Evolutionary conservation across 2,329 filamentous ascomycete species (phyloP).

Genomic region (Beauveria pseudobassiana): DNA sequence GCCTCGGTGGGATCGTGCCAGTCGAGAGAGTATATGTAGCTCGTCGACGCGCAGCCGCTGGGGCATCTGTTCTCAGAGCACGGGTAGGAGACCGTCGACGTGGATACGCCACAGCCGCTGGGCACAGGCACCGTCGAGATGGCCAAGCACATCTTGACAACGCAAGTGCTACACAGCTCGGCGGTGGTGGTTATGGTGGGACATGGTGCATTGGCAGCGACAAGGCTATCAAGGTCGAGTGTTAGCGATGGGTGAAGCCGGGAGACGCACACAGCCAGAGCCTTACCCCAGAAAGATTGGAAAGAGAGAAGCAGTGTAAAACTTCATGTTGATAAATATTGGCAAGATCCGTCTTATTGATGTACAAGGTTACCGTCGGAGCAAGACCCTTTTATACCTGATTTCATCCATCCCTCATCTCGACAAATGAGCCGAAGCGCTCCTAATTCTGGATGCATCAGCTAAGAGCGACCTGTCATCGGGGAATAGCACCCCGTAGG

Average conservation of each 20-base stretch:
- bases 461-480: background rate
- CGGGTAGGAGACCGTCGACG: conserved; percentile 19
- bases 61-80: conserved; percentile 18
- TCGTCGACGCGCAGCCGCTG: conserved; percentile 17
- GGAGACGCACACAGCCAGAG: background rate
- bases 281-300: background rate
- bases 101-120: conserved; percentile 23
- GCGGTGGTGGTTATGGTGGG: conserved; percentile 27
- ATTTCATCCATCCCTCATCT: background rate
- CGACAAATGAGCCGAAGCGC: background rate
- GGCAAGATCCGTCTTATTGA: too few relatives aligned
- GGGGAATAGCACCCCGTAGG: background rate
- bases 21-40: conserved; percentile 16
- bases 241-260: background rate
- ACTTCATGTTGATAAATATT: background rate
- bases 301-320: background rate
- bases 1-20: conserved; percentile 1
- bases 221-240: background rate
- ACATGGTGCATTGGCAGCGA: conserved; percentile 16
- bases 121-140: conserved; percentile 25
- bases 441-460: background rate
- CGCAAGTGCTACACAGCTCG: conserved; percentile 27
- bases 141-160: conserved; percentile 22
- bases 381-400: background rate
- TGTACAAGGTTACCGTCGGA: background rate